Conservation (phyloP, 495 filamentous ascomycete species). For the Corynascus novoguineensis region DNA sequence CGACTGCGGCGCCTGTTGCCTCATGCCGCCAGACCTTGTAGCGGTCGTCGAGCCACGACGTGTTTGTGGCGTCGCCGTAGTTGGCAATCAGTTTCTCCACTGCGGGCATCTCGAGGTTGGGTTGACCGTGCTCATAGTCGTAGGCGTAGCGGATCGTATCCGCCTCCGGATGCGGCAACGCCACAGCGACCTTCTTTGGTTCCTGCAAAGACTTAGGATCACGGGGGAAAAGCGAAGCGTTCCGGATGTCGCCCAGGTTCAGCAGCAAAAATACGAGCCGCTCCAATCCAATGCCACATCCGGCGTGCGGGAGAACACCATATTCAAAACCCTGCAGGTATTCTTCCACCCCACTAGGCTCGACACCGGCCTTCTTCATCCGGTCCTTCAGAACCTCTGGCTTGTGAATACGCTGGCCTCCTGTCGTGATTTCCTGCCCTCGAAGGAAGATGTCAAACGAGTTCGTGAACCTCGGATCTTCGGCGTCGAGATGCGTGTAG, state of each 20-base stretch:
- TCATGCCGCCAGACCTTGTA: constrained; percentile 77
- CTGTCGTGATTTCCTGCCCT: constrained; percentile 87
- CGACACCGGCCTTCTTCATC: constrained; percentile 69
- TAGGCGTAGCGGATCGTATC: constrained; percentile 60
- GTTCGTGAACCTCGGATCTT: constrained; percentile 69
- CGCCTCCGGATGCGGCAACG: constrained; percentile 71
- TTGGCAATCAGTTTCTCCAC: constrained; percentile 80
- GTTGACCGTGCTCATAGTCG: constrained; percentile 35
- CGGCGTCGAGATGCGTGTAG: constrained; percentile 86
- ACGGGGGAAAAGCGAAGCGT: constrained; percentile 76
- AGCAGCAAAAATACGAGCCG: constrained; percentile 79
- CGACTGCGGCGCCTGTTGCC: constrained; percentile 69
- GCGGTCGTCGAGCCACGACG: constrained; percentile 77
- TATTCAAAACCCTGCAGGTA: constrained; percentile 85
- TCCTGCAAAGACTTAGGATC: constrained; percentile 76
- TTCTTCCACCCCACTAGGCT: constrained; percentile 72
- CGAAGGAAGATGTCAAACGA: constrained; percentile 95
- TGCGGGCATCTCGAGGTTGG: constrained; percentile 54
- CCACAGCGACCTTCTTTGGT: constrained; percentile 37
- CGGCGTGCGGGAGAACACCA: constrained; percentile 84
- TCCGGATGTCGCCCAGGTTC: constrained; percentile 79
- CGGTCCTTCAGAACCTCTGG: constrained; percentile 65
- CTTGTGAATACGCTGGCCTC: constrained; percentile 88
- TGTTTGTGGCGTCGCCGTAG: constrained; percentile 84
- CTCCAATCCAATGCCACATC: constrained; percentile 85